Base-by-base conservation (phyloP, 495 filamentous ascomycete species). In the Amorphotheca resinae region DNA sequence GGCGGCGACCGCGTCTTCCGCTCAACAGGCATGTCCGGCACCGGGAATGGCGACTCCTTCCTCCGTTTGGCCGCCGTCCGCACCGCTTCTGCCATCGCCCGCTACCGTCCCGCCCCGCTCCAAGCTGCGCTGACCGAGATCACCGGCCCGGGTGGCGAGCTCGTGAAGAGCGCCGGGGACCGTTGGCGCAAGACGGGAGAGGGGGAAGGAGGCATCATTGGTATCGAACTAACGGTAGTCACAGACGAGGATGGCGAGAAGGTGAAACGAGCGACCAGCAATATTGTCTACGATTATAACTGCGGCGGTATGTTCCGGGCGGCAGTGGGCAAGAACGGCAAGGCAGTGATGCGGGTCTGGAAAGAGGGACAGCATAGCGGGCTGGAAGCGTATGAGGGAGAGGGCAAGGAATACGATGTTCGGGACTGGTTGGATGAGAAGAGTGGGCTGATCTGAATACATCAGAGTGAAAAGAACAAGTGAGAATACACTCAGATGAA, bases 1-100 rank as follows among this genome's bases (percentile, higher is more conserved):
- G 46, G 44, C 22, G 40, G 46, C 7, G 39, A 50, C 33, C 35
- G 34, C 35, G 34, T 52, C 4, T 72, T 64, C 4, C 57, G 76
- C 14, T 77, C 77, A 0, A 66, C 88, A 4, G 87, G 76, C 6
- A 63, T 91, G 23, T 91, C 84, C 0, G 87, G 87, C 1, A 93
- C 87, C 0, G 87, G 87, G 3, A 93, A 94, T 48, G 87, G 87
- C 0, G 88, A 95, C 54, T 85, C 85, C 0, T 95, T 93, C 55
- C 70, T 94, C 2, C 77, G 84, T 1, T 39, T 34, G 15, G 69
- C 69, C n/a, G 86, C 86, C 1, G 75, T 69, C 3, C 72, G 81
- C 4, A 86, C 84, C 6, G 75, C 77, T 2, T 80, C 74, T 9
- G 76, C 86, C 0, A 82, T 89, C 42, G 70, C 75, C 9, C 71